Evolutionary conservation across 768 basidiomycete genomes (phyloP).

Genomic region (Pleurotus tuoliensis): DNA sequence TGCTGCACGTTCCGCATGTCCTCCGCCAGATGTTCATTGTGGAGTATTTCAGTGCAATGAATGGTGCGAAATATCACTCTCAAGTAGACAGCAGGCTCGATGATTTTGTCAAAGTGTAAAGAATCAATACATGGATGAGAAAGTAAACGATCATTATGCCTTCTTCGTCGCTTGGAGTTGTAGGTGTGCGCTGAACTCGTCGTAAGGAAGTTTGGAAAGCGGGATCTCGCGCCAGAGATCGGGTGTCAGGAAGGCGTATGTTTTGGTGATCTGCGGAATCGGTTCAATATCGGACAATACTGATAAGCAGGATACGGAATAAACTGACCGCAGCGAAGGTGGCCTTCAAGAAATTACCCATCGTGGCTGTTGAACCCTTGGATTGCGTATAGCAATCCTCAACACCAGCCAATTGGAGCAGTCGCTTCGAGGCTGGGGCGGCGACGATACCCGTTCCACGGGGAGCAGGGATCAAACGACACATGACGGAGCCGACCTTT

Average conservation of each 20-base stretch:
- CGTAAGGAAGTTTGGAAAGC: slow-evolving; percentile 84
- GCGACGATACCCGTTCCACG: slow-evolving; percentile 99
- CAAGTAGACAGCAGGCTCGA: slow-evolving; percentile 5
- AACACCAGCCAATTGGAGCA: slow-evolving; percentile 96
- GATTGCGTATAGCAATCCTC: slow-evolving; percentile 98
- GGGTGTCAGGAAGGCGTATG: slow-evolving; percentile 96
- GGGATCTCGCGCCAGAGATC: slow-evolving; percentile 97
- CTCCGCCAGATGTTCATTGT: too few species aligned
- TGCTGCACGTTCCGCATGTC: too few species aligned
- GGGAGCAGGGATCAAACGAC: slow-evolving; percentile 96
- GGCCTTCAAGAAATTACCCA: slow-evolving; percentile 99
- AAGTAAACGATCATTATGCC: slow-evolving; percentile 40
- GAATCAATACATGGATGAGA: slow-evolving; percentile 9
- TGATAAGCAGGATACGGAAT: not conserved
- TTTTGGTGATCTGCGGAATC: slow-evolving; percentile 81
- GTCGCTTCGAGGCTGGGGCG: slow-evolving; percentile 94
- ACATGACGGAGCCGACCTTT: slow-evolving; percentile 99
- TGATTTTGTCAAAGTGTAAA: slow-evolving; percentile 6
- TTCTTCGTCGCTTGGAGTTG: slow-evolving; percentile 81
- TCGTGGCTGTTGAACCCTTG: slow-evolving; percentile 97
- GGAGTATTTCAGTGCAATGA: too few species aligned
- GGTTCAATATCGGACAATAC: not conserved
- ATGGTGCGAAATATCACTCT: slow-evolving; percentile 10
- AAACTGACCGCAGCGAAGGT: slow-evolving; percentile 81
- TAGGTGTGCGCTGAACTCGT: slow-evolving; percentile 92